Evolutionary conservation across 805 yeast genomes (phyloP), one percentile per base, ranked within the genome.

Genomic region (Wickerhamiella kazuoi): DNA sequence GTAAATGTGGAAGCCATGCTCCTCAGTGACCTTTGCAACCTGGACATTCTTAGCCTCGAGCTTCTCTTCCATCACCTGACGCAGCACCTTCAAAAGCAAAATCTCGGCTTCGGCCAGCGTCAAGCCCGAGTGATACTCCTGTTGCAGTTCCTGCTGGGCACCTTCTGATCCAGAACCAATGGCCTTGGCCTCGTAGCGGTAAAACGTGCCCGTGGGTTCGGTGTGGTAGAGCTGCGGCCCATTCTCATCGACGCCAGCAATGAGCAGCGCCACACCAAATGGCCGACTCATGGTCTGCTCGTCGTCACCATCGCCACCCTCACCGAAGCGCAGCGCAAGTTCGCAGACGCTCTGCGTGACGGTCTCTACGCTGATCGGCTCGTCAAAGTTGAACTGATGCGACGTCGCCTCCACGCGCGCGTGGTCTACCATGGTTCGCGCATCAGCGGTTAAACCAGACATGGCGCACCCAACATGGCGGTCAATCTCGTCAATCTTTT

Each of bases 121-220:
- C 52, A 90, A 68, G 17, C 94, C 81, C 43, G 62, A 50, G 62
- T 87, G 97, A 63, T 90, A 90, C 63, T 90, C 95, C 54, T 86
- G 87, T 60, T 86, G 95, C 55, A 90, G 68, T 60, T 90, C 99
- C 2, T 95, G 79, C 62, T 93, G 98, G 1, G 99, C 99, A 47
- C 98, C 98, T 62, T 90, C 99, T 14, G 94, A 80, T 17, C 99
- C 99, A 1, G 95, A 81, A 13, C 99, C 99, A 53, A 93, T 90
- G 11, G 98, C 98, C 63, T 90, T 93, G 21, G 98, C 99, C 54
- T 90, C 95, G 57, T 90, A 90, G 61, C 90, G 74, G 64, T 90
- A 93, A 52, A 84, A 90, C 1, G 99, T 90, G 43, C 99, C 99
- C 13, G 94, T 81, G 30, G 99, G 98, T 62, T 90, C 99, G n/a